Evolutionary conservation across 106 monocot species (phyloP).

Genomic region (Allium cepa): DNA sequence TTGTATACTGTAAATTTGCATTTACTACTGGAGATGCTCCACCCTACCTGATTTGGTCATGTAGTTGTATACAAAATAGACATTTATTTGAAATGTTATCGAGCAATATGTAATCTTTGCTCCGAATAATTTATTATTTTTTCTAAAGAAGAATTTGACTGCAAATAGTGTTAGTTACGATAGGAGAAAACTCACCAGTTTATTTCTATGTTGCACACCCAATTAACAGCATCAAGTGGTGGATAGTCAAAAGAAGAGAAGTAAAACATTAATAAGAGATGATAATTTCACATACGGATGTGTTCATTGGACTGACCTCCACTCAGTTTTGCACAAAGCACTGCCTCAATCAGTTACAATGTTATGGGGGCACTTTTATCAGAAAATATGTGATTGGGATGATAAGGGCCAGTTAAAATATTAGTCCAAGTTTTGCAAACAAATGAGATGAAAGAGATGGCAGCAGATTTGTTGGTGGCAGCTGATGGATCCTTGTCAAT

Average conservation of each 20-base stretch:
- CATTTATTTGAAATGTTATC: no score
- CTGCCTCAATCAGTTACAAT: slow-evolving; percentile 1
- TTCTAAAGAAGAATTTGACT: no score
- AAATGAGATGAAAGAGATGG: slow-evolving; percentile 6
- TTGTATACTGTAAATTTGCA: no score
- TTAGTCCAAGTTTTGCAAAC: slow-evolving; percentile 5
- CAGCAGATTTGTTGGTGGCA: slow-evolving; percentile 6
- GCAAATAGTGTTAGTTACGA: no score
- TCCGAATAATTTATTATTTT: no score
- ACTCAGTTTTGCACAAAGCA: slow-evolving; percentile 9
- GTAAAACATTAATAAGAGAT: slow-evolving; percentile 4
- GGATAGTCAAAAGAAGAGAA: slow-evolving; percentile 1
- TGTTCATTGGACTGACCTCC: slow-evolving; percentile 13
- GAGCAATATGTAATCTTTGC: no score
- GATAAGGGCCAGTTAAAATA: slow-evolving; percentile 1
- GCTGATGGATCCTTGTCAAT: slow-evolving; percentile 10
- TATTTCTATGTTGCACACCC: not conserved
- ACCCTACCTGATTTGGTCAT: no score
- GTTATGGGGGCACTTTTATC: slow-evolving; percentile 7
- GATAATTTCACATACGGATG: slow-evolving; percentile 12
- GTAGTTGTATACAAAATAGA: no score
- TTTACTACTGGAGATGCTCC: no score
- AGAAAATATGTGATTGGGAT: not conserved
- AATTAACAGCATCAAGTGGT: slow-evolving; percentile 5
- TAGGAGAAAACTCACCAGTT: not conserved